phyloP scores from a whole-genome alignment of 2,329 filamentous ascomycete genomes.

The Diaporthe longicolla region DNA sequence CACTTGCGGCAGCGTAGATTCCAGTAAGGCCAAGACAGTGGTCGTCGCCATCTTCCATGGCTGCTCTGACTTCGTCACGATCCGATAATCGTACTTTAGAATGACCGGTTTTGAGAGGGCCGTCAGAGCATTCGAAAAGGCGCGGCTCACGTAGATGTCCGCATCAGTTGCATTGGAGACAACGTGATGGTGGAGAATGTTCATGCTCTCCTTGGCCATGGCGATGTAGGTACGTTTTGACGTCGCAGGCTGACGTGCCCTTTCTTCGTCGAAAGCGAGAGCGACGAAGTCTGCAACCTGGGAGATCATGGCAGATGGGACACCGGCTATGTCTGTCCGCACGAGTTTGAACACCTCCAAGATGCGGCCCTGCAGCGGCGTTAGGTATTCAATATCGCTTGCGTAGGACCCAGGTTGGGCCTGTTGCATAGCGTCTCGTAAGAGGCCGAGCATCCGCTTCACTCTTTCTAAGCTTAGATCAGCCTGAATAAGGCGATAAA shows the following conservation, averaged over 20 bases:
- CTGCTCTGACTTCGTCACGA: slow-evolving; percentile 77
- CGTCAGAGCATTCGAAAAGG: slow-evolving; percentile 74
- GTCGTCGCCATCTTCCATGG: slow-evolving; percentile 87
- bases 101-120: slow-evolving; percentile 79
- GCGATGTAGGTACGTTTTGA: slow-evolving; percentile 86
- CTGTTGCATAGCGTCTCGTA: slow-evolving; percentile 79
- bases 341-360: slow-evolving; percentile 78
- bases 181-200: slow-evolving; percentile 74
- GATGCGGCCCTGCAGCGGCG: slow-evolving; percentile 78
- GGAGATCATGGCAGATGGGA: slow-evolving; percentile 77
- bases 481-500: slow-evolving; percentile 81
- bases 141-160: slow-evolving; percentile 79
- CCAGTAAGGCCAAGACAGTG: slow-evolving; percentile 77
- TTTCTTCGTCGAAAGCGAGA: slow-evolving; percentile 72
- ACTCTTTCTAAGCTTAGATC: slow-evolving; percentile 75
- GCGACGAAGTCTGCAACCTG: slow-evolving; percentile 79
- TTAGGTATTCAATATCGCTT: slow-evolving; percentile 80
- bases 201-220: slow-evolving; percentile 86
- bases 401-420: slow-evolving; percentile 78
- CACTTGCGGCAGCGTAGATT: slow-evolving; percentile 74
- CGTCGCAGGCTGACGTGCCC: slow-evolving; percentile 52
- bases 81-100: slow-evolving; percentile 85
- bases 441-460: slow-evolving; percentile 76
- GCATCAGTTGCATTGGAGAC: slow-evolving; percentile 70
- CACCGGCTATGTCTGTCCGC: slow-evolving; percentile 74